phyloP scores from a whole-genome alignment of 192 early-diverging fungal genomes.

The Backusella morwellensis region DNA sequence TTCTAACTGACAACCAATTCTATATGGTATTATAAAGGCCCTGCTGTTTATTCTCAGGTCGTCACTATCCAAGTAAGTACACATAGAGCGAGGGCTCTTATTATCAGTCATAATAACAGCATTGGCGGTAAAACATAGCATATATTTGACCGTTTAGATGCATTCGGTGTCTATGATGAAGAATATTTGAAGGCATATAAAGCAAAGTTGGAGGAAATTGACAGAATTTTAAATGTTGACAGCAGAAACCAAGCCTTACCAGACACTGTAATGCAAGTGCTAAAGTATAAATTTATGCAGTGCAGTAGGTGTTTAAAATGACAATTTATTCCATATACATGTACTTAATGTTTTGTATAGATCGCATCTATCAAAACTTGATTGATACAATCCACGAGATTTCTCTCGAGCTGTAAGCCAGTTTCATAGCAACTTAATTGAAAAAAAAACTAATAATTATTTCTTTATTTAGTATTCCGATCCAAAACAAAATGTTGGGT shows the following conservation, averaged over 20 bases:
- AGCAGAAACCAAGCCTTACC: conserved; percentile 38
- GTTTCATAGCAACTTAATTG: background rate
- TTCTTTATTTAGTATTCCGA: conserved; percentile 48
- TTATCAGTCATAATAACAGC: background rate
- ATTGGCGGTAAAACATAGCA: conserved; percentile 38
- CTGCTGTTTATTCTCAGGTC: conserved; percentile 34
- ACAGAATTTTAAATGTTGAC: conserved; percentile 53
- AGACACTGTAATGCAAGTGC: conserved; percentile 40
- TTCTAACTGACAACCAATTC: background rate
- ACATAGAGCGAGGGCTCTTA: background rate
- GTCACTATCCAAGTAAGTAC: conserved; percentile 28
- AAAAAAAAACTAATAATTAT: background rate
- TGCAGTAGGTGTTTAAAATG: conserved; percentile 32
- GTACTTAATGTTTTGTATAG: conserved; percentile 17
- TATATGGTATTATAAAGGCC: background rate
- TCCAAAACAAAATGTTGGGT: conserved; percentile 69
- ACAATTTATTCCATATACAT: background rate
- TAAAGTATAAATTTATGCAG: conserved; percentile 37
- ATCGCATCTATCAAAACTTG: conserved; percentile 47
- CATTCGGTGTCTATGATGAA: conserved; percentile 58
- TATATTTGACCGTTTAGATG: conserved; percentile 57
- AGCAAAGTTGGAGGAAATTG: conserved; percentile 54
- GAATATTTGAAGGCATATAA: conserved; percentile 56
- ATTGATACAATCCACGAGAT: conserved; percentile 59
- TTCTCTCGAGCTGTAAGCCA: conserved; percentile 57